Base-by-base conservation (phyloP, 768 basidiomycete genomes). In the Hygrophorus pudorinus region DNA sequence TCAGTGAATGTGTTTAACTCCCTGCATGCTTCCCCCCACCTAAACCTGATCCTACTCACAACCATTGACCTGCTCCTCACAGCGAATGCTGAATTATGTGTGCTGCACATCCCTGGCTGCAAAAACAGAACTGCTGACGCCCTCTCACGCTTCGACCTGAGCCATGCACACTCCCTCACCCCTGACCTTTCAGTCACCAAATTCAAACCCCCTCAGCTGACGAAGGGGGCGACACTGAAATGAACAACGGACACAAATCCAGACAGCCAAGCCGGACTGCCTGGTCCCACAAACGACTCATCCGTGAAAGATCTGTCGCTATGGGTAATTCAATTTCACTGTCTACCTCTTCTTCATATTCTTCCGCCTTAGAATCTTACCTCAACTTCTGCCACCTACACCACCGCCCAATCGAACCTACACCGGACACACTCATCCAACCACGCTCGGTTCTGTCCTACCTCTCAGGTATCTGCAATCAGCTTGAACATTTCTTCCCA, bases 301-400 rank as follows among this genome's bases (percentile, higher is more conserved):
- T 56, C 1, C 59, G 46, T 13, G 59, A 63, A 46, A 55, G 61
- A 6, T 49, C 59, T 2, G 53, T 65, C 20, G 64, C 63, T 0
- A 53, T 68, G 9, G 65, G 63, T 1, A 20, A 51, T 14, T 47
- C 62, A 0, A 45, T 70, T 14, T 58, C 64, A 13, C 12, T 10
- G 0, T 54, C 54, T 3, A 59, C 63, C 0, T 3, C 13, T 0
- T 1, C 16, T 0, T 42, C 56, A 0, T 71, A 70, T 48, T 41
- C 53, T 0, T 66, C 65, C 0, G 57, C 61, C 5, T 46, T 67
- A 16, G 58, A 66, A 18, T 68, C 63, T 2, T 71, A 70, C 35
- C 18, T 68, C 8, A 48, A 54, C 0, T 71, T 72, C 49, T 55
- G 57, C 31, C 20, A 46, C 0, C 1, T 47, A 0, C 67, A 72